Percentiles rank a stretch among this genome's conserved stretches.
Conservation (phyloP, 164 flowering plant genomes). For the Sedum album region DNA sequence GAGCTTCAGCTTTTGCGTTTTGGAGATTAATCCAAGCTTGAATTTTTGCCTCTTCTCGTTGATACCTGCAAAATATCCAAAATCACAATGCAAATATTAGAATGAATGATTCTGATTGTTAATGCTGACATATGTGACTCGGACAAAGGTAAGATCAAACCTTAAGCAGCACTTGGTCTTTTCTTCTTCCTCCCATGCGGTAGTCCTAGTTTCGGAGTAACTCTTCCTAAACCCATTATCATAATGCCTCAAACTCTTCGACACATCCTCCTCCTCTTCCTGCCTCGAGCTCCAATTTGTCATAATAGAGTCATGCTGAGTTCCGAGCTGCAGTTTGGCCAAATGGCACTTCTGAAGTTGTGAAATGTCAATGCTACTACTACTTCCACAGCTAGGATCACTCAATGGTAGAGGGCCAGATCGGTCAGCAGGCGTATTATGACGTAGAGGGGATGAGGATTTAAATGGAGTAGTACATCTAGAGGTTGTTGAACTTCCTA, state of each 20-base stretch:
- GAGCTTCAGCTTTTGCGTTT: slow-evolving; percentile 93
- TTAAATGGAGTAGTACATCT: slow-evolving; percentile 66
- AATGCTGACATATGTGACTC: background rate
- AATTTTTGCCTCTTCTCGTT: slow-evolving; percentile 82
- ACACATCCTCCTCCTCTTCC: slow-evolving; percentile 80
- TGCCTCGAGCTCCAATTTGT: slow-evolving; percentile 87
- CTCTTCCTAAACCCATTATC: slow-evolving; percentile 31
- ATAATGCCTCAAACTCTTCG: slow-evolving; percentile 73
- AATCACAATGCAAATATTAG: slow-evolving; percentile 2
- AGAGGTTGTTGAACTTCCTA: slow-evolving; percentile 65
- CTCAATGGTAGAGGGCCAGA: slow-evolving; percentile 5
- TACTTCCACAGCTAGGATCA: background rate
- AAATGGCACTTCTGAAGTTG: slow-evolving; percentile 65
- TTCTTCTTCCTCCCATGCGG: slow-evolving; percentile 71
- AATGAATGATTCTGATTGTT: background rate
- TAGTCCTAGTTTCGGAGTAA: slow-evolving; percentile 37
- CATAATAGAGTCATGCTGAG: slow-evolving; percentile 44
- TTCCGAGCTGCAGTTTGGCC: slow-evolving; percentile 58
- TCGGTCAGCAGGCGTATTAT: slow-evolving; percentile 41
- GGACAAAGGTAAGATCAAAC: slow-evolving; percentile 14
- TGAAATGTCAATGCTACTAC: slow-evolving; percentile 13
- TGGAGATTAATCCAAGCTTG: slow-evolving; percentile 96
- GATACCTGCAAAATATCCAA: slow-evolving; percentile 38
- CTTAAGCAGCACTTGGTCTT: slow-evolving; percentile 56
- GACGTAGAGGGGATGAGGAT: slow-evolving; percentile 71